phyloP scores from a whole-genome alignment of 1,139 yeast genomes.

The Debaryomyces subglobosus region DNA sequence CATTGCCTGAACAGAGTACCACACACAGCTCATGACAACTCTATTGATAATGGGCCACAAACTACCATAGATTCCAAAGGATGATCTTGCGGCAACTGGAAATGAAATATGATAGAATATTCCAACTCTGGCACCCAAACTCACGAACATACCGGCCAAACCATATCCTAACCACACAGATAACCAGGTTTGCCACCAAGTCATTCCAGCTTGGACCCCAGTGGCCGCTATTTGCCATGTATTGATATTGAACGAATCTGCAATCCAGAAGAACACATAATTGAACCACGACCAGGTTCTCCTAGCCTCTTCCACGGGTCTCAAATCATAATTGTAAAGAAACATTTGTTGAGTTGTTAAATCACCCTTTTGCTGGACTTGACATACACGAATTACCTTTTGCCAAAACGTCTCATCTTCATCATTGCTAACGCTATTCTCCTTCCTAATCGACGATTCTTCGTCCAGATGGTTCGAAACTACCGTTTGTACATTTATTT shows the following conservation, averaged over 20 bases:
- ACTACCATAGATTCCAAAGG: constrained; percentile 79
- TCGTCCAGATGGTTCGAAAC: neutral
- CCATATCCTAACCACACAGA: constrained; percentile 78
- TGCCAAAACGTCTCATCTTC: constrained; percentile 18
- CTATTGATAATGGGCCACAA: constrained; percentile 81
- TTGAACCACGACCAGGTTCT: constrained; percentile 84
- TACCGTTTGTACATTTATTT: neutral
- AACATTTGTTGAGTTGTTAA: constrained; percentile 56
- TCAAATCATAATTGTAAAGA: constrained; percentile 70
- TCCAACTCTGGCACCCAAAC: constrained; percentile 70
- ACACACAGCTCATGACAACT: constrained; percentile 79
- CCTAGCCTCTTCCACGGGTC: constrained; percentile 70
- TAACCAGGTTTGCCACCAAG: constrained; percentile 91
- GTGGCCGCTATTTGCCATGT: constrained; percentile 93
- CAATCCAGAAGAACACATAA: constrained; percentile 79
- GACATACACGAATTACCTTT: constrained; percentile 18
- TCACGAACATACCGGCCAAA: constrained; percentile 63
- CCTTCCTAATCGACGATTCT: neutral
- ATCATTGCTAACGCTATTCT: constrained; percentile 5
- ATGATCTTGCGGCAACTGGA: constrained; percentile 72
- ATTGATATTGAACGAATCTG: constrained; percentile 84
- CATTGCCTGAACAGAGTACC: constrained; percentile 85
- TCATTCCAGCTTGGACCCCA: constrained; percentile 64
- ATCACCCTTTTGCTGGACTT: constrained; percentile 34
- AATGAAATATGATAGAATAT: constrained; percentile 74